These are phyloP conservation scores for Dendrobium nobile DNA, from an alignment of 106 monocot genomes.

Conservation along the genomic window DNA sequence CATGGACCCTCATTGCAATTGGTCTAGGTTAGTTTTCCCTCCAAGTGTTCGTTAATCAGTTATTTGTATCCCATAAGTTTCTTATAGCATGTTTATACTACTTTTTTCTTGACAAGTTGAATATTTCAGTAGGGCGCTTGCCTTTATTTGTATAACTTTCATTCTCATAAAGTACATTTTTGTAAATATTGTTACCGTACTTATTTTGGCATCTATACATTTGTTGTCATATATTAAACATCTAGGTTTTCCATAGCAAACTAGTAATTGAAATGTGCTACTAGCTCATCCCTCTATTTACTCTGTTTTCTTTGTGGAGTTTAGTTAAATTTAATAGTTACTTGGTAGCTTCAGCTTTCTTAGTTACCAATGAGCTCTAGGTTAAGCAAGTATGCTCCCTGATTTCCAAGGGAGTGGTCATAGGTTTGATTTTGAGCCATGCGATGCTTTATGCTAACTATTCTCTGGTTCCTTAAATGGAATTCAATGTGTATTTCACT, in stretches of 20 bases:
- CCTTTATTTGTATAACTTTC: not conserved
- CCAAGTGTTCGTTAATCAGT: not conserved
- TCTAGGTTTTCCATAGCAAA: not conserved
- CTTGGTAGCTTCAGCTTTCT: not conserved
- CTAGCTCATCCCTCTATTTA: not conserved
- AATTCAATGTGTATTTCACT: too few relatives aligned
- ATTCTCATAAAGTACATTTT: not conserved
- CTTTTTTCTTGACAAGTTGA: not conserved
- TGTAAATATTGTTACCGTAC: not conserved
- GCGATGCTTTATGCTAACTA: too few relatives aligned
- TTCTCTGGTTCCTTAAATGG: too few relatives aligned
- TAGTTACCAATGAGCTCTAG: not conserved
- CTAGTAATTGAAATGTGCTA: not conserved
- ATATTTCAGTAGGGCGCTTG: not conserved
- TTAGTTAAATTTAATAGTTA: not conserved
- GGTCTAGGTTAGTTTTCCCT: slow-evolving; percentile 63
- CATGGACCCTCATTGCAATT: slow-evolving; percentile 65
- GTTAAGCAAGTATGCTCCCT: not conserved
- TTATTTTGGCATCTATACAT: not conserved
- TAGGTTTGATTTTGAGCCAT: too few relatives aligned
- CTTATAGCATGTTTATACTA: not conserved
- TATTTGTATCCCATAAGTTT: not conserved
- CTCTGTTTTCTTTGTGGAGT: not conserved
- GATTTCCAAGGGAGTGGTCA: too few relatives aligned
- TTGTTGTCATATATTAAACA: not conserved